Conservation (phyloP, 2,329 filamentous ascomycete genomes). For the Aspergillus jensenii region DNA sequence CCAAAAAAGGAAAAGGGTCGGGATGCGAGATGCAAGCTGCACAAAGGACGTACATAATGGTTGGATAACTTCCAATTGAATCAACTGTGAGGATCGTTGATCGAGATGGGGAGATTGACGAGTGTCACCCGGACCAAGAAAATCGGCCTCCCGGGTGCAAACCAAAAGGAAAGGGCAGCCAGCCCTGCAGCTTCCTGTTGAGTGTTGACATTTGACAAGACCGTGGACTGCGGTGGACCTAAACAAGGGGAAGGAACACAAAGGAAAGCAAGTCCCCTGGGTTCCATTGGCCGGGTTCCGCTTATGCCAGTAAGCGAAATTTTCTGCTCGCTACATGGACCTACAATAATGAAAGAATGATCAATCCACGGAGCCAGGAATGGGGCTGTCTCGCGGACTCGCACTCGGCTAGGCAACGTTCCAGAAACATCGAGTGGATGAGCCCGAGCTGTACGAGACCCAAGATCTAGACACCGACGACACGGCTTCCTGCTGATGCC, state of each 20-base stretch:
- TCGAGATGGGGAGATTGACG: constrained; percentile 6
- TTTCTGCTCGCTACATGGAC: not conserved
- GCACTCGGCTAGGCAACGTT: constrained; percentile 13
- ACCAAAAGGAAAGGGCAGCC: not conserved
- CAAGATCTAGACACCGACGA: constrained; percentile 21
- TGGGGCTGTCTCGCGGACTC: no score
- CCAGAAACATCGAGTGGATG: constrained; percentile 23
- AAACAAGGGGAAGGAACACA: not conserved
- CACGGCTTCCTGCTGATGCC: constrained; percentile 8
- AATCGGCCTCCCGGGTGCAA: not conserved
- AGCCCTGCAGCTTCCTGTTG: not conserved
- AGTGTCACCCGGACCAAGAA: not conserved
- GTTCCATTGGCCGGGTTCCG: not conserved
- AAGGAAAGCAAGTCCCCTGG: not conserved
- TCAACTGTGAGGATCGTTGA: not conserved
- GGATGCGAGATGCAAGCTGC: not conserved
- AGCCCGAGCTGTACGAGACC: constrained; percentile 14
- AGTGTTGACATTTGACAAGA: not conserved
- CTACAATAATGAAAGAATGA: not conserved
- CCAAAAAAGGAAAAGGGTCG: not conserved
- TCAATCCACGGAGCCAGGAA: constrained; percentile 2
- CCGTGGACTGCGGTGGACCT: not conserved
- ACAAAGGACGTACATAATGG: not conserved
- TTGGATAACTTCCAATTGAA: not conserved
- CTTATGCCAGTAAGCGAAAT: constrained; percentile 2